phyloP scores from a whole-genome alignment of 140 eudicot genomes.

The Senecio squalidus region DNA sequence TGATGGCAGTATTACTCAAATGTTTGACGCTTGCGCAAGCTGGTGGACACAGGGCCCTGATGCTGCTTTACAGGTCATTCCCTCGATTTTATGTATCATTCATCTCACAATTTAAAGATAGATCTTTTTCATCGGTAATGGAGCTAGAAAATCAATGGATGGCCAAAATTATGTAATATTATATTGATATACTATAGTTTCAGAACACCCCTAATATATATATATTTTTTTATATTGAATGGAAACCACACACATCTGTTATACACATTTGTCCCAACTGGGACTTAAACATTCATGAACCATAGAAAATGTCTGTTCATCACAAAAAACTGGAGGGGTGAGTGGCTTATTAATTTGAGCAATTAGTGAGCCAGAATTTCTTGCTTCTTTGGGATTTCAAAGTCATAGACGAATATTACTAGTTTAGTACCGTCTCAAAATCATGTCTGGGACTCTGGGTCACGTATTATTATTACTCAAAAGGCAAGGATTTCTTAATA shows the following conservation, averaged over 20 bases:
- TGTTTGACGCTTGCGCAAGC: constrained; percentile 98
- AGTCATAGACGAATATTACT: neutral
- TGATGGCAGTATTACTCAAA: constrained; percentile 47
- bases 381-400: neutral
- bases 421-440: no score
- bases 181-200: no score
- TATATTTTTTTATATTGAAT: no score
- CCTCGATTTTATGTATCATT: constrained; percentile 21
- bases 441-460: neutral
- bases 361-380: no score
- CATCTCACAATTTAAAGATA: neutral
- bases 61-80: constrained; percentile 84
- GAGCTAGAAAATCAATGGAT: neutral
- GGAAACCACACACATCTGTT: no score
- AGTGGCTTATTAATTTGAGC: no score
- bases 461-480: no score
- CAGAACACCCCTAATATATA: no score
- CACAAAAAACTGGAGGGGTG: no score
- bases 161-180: neutral
- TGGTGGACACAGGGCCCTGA: constrained; percentile 99
- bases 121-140: neutral
- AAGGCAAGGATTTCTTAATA: constrained; percentile 5
- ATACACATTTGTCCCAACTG: no score
- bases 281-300: no score
- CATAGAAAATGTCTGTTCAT: no score